Base-by-base conservation (phyloP, 2,329 filamentous ascomycete genomes). In the Cephalotrichum gorgonifer region DNA sequence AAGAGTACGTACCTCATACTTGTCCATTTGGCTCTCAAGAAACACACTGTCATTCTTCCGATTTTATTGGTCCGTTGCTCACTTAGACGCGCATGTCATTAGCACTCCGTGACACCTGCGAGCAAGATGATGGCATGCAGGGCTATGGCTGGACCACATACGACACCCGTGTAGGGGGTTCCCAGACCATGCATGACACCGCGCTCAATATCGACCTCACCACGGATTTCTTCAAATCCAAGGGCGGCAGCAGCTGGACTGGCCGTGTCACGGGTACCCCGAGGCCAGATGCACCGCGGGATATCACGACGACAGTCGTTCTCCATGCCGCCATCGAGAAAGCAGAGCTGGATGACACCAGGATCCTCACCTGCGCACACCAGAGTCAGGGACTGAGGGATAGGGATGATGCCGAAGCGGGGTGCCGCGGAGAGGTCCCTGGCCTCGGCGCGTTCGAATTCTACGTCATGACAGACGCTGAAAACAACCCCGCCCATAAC, bases 81-180 rank as follows among this genome's bases (percentile, higher is more conserved):
- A 38, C 8, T n/a, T 38, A 22, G 15, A 5, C 14, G 31, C 17
- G 12, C 22, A 20, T 39, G 7, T 8, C 4, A 8, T 23, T 22
- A 93, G 88, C 83, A 57, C 85, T 96, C 58, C 83, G 93, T 55
- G 89, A 95, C 64, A 96, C 93, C 0, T 98, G 93, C 68, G 93
- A 97, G 65, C 93, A 98, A 64, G 80, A 93, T 63, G 88, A 94
- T 63, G 86, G 86, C 55, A 95, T 98, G 77, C 85, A 81, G 43
- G 91, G 91, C 49, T 98, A 98, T 64, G 93, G 93, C 53, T 98
- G 93, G 93, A 90, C 97, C 59, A 88, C 95, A 63, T 98, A 94
- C 64, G 93, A 98, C 66, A 83, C 88, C 22, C 78, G 93, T 51
- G 85, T 76, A 50, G 93, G 93, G 53, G 93, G 93, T 50, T 75